phyloP scores from a whole-genome alignment of 352 stramenopile genomes.

The Elongisporangium senticosum region DNA sequence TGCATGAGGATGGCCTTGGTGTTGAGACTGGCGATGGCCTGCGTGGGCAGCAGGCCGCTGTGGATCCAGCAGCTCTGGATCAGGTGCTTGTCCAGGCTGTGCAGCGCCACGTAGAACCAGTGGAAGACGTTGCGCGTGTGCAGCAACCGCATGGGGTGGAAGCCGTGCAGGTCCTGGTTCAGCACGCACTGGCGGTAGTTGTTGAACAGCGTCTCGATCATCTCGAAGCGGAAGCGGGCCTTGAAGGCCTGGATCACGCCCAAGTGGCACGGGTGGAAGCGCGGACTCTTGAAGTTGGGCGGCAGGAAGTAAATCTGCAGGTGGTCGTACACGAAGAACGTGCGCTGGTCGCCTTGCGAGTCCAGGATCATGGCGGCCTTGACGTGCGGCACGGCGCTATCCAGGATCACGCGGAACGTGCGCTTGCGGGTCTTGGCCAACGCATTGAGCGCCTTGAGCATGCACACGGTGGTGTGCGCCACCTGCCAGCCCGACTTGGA shows the following conservation, averaged over 20 bases:
- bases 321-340: constrained; percentile 82
- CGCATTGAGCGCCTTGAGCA: constrained; percentile 76
- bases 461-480: constrained; percentile 67
- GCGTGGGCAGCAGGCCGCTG: constrained; percentile 61
- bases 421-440: constrained; percentile 64
- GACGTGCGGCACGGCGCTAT: constrained; percentile 77
- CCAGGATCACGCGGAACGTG: constrained; percentile 76
- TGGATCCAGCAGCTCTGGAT: constrained; percentile 74
- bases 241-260: constrained; percentile 80
- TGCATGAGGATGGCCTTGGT: constrained; percentile 46
- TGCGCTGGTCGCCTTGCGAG: constrained; percentile 79
- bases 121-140: constrained; percentile 83
- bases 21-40: constrained; percentile 58
- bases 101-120: constrained; percentile 71
- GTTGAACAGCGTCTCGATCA: constrained; percentile 72
- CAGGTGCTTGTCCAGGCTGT: constrained; percentile 61
- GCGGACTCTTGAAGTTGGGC: constrained; percentile 67
- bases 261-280: constrained; percentile 71
- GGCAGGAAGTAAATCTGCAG: constrained; percentile 79
- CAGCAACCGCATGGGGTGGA: constrained; percentile 42
- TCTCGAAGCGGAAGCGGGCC: constrained; percentile 66
- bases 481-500: constrained; percentile 81
- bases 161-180: constrained; percentile 39
- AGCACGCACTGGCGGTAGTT: constrained; percentile 50
- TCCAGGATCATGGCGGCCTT: constrained; percentile 85